Evolutionary conservation across 371 early-diverging fungal species (phyloP).

Genomic region (Capillidium heterosporum): DNA sequence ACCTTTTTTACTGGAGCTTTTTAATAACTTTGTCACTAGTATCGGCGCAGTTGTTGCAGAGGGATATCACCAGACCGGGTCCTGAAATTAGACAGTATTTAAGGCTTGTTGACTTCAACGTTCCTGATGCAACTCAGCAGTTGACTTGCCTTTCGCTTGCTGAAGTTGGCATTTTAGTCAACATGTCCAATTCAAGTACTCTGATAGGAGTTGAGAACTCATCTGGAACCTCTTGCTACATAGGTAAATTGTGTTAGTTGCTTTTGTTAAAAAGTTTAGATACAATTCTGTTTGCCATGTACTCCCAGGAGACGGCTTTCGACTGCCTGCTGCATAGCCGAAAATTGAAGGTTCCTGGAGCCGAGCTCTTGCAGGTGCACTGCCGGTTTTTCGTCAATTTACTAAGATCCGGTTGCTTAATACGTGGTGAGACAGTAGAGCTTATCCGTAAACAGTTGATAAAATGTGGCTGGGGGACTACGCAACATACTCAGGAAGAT

Average conservation of each 20-base stretch:
- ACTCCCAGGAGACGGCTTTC: slow-evolving; percentile 23
- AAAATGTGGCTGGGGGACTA: slow-evolving; percentile 25
- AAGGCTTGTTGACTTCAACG: background rate
- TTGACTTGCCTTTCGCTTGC: slow-evolving; percentile 14
- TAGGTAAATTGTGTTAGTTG: slow-evolving; percentile 17
- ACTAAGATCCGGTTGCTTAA: slow-evolving; percentile 22
- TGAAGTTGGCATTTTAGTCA: slow-evolving; percentile 18
- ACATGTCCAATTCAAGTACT: slow-evolving; percentile 10
- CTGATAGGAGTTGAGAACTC: slow-evolving; percentile 30
- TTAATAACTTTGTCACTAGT: too few species aligned
- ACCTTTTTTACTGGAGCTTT: too few species aligned
- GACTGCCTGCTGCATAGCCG: slow-evolving; percentile 18
- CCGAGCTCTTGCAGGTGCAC: slow-evolving; percentile 19
- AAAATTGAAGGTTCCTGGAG: background rate
- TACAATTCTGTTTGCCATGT: slow-evolving; percentile 35
- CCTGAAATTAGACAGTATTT: background rate
- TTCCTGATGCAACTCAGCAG: background rate
- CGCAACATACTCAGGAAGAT: slow-evolving; percentile 18
- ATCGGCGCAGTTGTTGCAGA: too few species aligned
- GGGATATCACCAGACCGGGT: too few species aligned
- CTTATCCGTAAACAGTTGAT: slow-evolving; percentile 23
- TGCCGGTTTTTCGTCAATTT: slow-evolving; percentile 33
- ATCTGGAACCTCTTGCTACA: slow-evolving; percentile 32
- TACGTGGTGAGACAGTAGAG: slow-evolving; percentile 20
- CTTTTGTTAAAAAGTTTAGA: slow-evolving; percentile 9